Evolutionary conservation across 202 grass and related monocot genomes (phyloP).

Genomic region (Cymbopogon flexuosus): DNA sequence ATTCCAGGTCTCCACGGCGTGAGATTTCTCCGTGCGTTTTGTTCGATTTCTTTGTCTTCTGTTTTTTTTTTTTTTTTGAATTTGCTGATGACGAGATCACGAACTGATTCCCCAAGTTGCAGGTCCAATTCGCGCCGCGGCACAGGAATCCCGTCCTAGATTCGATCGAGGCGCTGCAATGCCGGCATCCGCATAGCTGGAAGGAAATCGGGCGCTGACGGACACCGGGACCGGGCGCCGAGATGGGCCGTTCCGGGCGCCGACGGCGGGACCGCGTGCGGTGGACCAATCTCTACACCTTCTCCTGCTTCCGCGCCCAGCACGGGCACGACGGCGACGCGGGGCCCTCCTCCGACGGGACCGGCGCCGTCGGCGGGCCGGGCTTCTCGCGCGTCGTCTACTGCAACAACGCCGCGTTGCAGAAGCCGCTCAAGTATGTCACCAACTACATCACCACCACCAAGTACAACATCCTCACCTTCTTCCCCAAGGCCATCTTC

Average conservation of each 20-base stretch:
- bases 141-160: conserved; percentile 13
- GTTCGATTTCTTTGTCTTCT: not conserved
- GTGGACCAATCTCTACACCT: conserved; percentile 95
- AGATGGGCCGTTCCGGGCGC: conserved; percentile 53
- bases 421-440: conserved; percentile 79
- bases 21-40: not conserved
- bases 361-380: conserved; percentile 50
- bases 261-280: conserved; percentile 72
- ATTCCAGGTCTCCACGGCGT: not conserved
- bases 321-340: conserved; percentile 21
- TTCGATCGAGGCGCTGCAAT: conserved; percentile 39
- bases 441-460: conserved; percentile 90
- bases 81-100: conserved; percentile 31
- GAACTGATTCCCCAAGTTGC: conserved; percentile 19
- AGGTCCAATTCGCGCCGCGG: conserved; percentile 29
- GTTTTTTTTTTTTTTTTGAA: not conserved
- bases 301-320: conserved; percentile 58
- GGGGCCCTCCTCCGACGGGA: conserved; percentile 4
- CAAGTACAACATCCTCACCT: conserved; percentile 92
- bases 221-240: conserved; percentile 16
- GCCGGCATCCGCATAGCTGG: conserved; percentile 27
- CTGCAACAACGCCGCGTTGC: conserved; percentile 67
- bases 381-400: conserved; percentile 79
- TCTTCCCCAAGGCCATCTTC: conserved; percentile 94
- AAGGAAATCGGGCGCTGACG: conserved; percentile 9